Base-by-base conservation (phyloP, 1,284 basidiomycete species). In the Austroboletus novae-zelandiae region DNA sequence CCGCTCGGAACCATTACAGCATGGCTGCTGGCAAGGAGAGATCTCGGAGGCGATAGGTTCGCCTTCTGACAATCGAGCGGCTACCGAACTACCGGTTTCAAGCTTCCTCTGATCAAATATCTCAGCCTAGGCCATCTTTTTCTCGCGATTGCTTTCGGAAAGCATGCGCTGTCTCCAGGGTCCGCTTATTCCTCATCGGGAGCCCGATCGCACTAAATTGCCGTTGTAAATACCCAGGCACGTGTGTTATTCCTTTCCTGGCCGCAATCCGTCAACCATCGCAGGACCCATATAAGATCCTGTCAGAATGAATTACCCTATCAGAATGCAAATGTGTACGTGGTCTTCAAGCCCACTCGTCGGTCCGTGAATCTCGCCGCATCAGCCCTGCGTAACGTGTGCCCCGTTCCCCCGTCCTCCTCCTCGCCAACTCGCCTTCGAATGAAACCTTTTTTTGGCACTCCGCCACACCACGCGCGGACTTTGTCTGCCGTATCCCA, bases 41-140 rank as follows among this genome's bases (percentile, higher is more conserved):
- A 66, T 66, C 68, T 68, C 65, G 65, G 65, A 57, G 65, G 68
- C 65, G 65, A 66, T 66, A 52, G 3, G 37, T 43, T 54, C 62
- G 53, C 56, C 64, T 64, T 64, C 64, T 68, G 65, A 68, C 62
- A 67, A 67, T 65, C 66, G 65, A 64, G 55, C 53, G 63, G 60
- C 43, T 69, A 66, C 64, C 64, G 45, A 51, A 40, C 40, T 58
- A 39, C 55, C 56, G 64, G 64, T 45, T 51, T 62, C 57, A 54
- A 62, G 36, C 51, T 65, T 65, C 43, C 52, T 55, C 53, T 53
- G 50, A 61, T 60, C 51, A 52, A 51, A 56, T 57, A 55, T 65
- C 54, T 64, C 61, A 66, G 63, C 61, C 65, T 54, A 60, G 59
- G 40, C 50, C 56, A 54, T 31, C 39, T 40, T 49, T 56, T 62